A percentile compares a stretch with the other conserved stretches of the same genome.
Evolutionary conservation across 257 asterid species (phyloP).

Genomic region (Solanum etuberosum): DNA sequence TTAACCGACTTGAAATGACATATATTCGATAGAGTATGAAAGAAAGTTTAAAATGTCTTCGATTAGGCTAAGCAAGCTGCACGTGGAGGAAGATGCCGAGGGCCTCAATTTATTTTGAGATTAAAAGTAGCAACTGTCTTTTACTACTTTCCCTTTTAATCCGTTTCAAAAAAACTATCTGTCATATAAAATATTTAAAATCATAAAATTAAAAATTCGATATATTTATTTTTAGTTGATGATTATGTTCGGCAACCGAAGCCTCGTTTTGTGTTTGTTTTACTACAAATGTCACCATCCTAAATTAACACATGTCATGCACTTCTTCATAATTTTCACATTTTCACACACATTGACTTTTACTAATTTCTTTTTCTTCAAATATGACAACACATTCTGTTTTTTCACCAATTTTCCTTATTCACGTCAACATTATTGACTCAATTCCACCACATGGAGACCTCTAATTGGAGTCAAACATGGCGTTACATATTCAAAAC

Average conservation of each 20-base stretch:
- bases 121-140: not conserved
- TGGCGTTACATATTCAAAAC: not conserved
- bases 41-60: not conserved
- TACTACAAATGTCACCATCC: not conserved
- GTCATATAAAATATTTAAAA: not conserved
- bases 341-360: not conserved
- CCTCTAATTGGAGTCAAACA: not conserved
- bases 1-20: no score
- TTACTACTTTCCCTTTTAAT: not conserved
- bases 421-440: conserved; percentile 1
- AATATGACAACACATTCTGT: not conserved
- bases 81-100: not conserved
- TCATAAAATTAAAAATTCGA: not conserved
- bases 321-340: not conserved
- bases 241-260: not conserved
- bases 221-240: not conserved
- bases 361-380: not conserved
- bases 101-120: not conserved
- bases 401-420: not conserved
- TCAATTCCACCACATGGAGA: conserved; percentile 3
- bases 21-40: no score
- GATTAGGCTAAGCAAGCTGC: no score
- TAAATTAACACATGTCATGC: not conserved
- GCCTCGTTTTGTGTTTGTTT: not conserved
- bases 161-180: no score